phyloP scores from a whole-genome alignment of 306 rosid species.

The Dryas drummondii region DNA sequence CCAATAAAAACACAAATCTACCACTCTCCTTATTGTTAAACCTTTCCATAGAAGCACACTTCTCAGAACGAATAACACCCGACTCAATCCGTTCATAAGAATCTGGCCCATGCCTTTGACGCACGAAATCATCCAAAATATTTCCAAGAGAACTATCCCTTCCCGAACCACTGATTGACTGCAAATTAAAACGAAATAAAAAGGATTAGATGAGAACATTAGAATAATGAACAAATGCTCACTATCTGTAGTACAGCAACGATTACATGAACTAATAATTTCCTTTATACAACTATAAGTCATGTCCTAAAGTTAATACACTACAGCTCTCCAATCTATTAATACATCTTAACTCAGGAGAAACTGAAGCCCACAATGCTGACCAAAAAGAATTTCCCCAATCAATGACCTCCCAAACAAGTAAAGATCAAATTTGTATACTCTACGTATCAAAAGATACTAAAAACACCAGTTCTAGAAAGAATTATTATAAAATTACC shows the following conservation, averaged over 20 bases:
- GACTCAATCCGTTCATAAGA: conserved; percentile 73
- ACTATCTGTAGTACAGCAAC: no score
- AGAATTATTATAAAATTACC: not conserved
- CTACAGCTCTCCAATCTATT: no score
- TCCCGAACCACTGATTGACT: conserved; percentile 67
- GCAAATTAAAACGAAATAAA: conserved; percentile 31
- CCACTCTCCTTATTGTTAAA: conserved; percentile 68
- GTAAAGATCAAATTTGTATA: not conserved
- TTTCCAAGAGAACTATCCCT: conserved; percentile 53
- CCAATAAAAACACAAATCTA: conserved; percentile 78
- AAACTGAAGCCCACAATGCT: no score
- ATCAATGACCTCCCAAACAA: not conserved
- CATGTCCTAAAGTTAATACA: no score
- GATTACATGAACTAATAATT: no score
- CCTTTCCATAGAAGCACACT: conserved; percentile 51
- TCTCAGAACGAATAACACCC: conserved; percentile 45
- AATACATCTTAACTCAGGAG: no score
- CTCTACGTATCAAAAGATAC: not conserved
- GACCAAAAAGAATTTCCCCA: not conserved
- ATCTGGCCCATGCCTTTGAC: conserved; percentile 62
- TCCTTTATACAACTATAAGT: no score
- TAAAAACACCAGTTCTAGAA: not conserved
- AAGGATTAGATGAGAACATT: not conserved
- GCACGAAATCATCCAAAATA: conserved; percentile 78
- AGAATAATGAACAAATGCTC: not conserved